Base-by-base conservation (phyloP, 2,329 filamentous ascomycete species). In the Gnomoniopsis smithogilvyi region DNA sequence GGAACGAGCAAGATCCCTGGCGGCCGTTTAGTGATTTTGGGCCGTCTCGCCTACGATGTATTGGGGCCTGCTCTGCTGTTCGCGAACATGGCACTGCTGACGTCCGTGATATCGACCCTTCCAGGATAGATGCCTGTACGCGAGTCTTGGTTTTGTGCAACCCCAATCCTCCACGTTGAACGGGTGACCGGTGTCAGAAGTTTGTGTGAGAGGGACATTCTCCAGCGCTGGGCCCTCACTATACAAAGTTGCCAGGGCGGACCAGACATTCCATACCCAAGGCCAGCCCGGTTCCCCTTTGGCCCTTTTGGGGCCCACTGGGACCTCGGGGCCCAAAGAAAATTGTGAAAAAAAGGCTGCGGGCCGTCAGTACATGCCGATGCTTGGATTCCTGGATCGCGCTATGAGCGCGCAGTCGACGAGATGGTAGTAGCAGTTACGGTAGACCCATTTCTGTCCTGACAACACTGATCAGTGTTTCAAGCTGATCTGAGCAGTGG, bases 1-100 rank as follows among this genome's bases (percentile, higher is more conserved):
- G 30, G 33, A 52, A 26, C 46, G 47, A 52, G 47, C 51, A 34
- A 53, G 47, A 55, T 50, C 55, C 59, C 51, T 55, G 48, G 41
- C 48, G 17, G 36, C 19, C 12, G 38, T 21, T 38, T 45, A 59
- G 36, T 19, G 34, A 51, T 47, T 49, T 53, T 30, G 34, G 51
- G 56, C 33, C 38, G 51, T 61, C 51, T 45, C 24, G 33, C 14
- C 19, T 41, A 17, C 45, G 8, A 41, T 33, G 19, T 33, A 19
- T 26, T 30, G 14, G 33, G 24, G 15, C 34, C 50, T 43, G 17
- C 11, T 10, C 26, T 24, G 36, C 43, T 19, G 14, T 19, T 21
- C n/a, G 21, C 21, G 21, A 7, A 15, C 21, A 33, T 43, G 15
- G 17, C 34, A 21, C 26, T 36, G 48, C n/a, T 36, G 47, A 22